A percentile compares a stretch with the other conserved stretches of the same genome.
Evolutionary conservation across 176 grass and related monocot species (phyloP).

Genomic region (Cocos nucifera): DNA sequence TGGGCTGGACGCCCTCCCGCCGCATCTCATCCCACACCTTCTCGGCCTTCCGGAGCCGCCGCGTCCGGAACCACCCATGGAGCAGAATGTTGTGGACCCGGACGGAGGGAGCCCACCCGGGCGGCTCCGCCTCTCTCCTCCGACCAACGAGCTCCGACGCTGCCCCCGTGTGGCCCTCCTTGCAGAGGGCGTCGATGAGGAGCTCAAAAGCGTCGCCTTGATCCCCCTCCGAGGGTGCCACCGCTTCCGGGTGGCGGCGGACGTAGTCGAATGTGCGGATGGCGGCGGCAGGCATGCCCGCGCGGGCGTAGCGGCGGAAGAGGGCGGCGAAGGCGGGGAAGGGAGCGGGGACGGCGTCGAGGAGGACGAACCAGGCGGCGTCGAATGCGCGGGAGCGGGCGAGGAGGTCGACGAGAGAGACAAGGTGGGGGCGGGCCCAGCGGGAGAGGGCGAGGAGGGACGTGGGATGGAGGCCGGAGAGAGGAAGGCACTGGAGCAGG

Average conservation of each 20-base stretch:
- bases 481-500: background rate
- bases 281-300: constrained; percentile 31
- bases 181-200: constrained; percentile 64
- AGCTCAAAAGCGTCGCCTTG: constrained; percentile 29
- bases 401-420: constrained; percentile 46
- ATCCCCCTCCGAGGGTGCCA: background rate
- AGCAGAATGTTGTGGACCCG: constrained; percentile 63
- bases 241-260: constrained; percentile 31
- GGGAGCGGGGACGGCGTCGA: constrained; percentile 19
- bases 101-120: constrained; percentile 26
- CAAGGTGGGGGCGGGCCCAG: constrained; percentile 37
- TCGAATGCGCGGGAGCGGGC: constrained; percentile 44
- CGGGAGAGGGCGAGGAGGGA: constrained; percentile 40
- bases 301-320: constrained; percentile 57
- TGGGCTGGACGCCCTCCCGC: constrained; percentile 35
- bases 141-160: constrained; percentile 39
- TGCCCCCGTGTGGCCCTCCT: constrained; percentile 46
- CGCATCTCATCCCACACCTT: constrained; percentile 62
- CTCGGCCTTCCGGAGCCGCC: constrained; percentile 47
- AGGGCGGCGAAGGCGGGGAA: constrained; percentile 52
- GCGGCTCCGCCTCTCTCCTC: constrained; percentile 16
- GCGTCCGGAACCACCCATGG: constrained; percentile 55
- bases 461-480: constrained; percentile 22
- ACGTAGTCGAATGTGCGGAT: constrained; percentile 53
- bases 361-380: constrained; percentile 55